Percentiles rank a stretch among this genome's conserved stretches.
Evolutionary conservation across 2,329 filamentous ascomycete genomes (phyloP).

Genomic region (Phaeosphaeria sp.): DNA sequence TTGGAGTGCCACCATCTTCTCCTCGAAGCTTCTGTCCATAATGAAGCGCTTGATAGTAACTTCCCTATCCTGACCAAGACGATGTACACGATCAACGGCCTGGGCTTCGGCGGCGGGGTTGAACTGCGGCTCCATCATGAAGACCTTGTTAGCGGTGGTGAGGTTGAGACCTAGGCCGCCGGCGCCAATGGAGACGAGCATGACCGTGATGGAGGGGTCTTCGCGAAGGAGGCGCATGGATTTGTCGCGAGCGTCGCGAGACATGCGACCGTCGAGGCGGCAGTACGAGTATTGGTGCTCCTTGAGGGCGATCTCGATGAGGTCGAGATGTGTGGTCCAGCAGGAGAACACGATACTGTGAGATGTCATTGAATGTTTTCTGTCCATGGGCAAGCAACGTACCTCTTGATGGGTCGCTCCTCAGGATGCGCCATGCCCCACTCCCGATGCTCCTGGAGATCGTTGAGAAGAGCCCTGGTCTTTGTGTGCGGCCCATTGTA

Average conservation of each 20-base stretch:
- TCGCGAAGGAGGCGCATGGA: conserved; percentile 82
- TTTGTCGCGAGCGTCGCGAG: conserved; percentile 72
- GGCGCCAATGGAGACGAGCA: conserved; percentile 90
- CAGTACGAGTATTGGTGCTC: conserved; percentile 71
- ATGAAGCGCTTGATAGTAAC: conserved; percentile 89
- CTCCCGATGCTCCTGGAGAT: conserved; percentile 69
- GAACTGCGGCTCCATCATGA: conserved; percentile 98
- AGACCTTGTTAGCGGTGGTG: conserved; percentile 84
- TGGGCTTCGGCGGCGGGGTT: conserved; percentile 96
- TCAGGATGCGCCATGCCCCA: conserved; percentile 67
- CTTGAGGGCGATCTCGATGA: conserved; percentile 83
- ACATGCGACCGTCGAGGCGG: conserved; percentile 92
- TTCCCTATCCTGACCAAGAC: conserved; percentile 75
- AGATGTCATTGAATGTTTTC: neutral
- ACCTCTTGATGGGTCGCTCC: conserved; percentile 79
- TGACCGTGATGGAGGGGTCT: conserved; percentile 74
- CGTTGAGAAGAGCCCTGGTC: conserved; percentile 80
- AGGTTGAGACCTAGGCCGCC: conserved; percentile 92
- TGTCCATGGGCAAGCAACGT: conserved; percentile 15
- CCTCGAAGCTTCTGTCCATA: conserved; percentile 90
- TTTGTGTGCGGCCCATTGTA: conserved; percentile 93
- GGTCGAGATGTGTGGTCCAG: conserved; percentile 94
- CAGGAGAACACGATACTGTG: conserved; percentile 84
- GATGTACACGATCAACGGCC: conserved; percentile 82
- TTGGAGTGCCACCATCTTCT: conserved; percentile 89